These are phyloP conservation scores for Sistotremastrum suecicum DNA, from an alignment of 768 basidiomycete genomes.

Conservation along the genomic window DNA sequence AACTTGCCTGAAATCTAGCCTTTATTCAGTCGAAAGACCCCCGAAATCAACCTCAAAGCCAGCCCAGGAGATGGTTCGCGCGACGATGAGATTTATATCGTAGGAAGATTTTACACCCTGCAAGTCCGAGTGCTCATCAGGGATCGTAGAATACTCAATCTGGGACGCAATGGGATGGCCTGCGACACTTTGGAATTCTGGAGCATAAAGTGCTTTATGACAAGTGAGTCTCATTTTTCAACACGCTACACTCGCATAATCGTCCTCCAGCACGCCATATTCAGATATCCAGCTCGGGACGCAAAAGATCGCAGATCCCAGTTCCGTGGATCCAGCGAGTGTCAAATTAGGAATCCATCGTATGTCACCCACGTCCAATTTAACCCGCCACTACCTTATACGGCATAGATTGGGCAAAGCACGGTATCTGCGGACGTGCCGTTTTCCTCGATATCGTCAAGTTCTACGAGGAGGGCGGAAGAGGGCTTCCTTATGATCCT, in stretches of 20 bases:
- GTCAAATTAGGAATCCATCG: constrained; percentile 55
- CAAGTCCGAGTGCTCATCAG: background rate
- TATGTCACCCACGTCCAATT: constrained; percentile 18
- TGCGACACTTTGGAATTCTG: constrained; percentile 41
- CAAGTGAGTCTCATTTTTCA: constrained; percentile 24
- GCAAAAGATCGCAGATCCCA: constrained; percentile 23
- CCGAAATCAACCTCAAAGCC: constrained; percentile 23
- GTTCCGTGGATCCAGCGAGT: constrained; percentile 29
- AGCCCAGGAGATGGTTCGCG: constrained; percentile 10
- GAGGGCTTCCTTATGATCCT: constrained; percentile 44
- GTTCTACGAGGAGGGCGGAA: constrained; percentile 27
- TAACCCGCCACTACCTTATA: constrained; percentile 1
- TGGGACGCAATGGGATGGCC: constrained; percentile 57
- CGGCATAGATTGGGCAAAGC: constrained; percentile 47
- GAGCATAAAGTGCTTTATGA: constrained; percentile 48
- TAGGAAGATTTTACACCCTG: constrained; percentile 12
- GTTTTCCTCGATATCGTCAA: constrained; percentile 51
- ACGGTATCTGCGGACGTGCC: constrained; percentile 57
- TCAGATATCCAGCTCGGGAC: constrained; percentile 13
- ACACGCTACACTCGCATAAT: background rate
- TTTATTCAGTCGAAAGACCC: constrained; percentile 37
- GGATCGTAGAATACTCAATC: constrained; percentile 52
- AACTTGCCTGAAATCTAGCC: constrained; percentile 24
- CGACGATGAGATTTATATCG: constrained; percentile 44
- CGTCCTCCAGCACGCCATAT: constrained; percentile 25